Conservation (phyloP, 441 rosid species). For the Populus hybrid region DNA sequence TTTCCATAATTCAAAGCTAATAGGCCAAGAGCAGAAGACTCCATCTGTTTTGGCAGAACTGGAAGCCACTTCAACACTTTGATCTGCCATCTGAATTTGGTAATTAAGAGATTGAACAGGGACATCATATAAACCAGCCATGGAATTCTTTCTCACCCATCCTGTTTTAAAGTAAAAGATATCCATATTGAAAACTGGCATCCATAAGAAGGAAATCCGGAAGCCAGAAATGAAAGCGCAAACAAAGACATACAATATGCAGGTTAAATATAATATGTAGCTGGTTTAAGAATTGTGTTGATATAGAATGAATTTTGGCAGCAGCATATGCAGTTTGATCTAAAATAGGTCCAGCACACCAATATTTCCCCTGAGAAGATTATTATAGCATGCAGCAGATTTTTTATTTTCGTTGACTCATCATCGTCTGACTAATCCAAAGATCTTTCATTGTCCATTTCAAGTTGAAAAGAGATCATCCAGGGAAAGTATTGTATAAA, state of each 20-base stretch:
- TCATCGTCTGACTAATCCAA: not conserved
- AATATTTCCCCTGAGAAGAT: not conserved
- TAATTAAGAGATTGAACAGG: slow-evolving; percentile 45
- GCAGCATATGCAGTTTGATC: not conserved
- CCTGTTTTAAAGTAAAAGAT: slow-evolving; percentile 38
- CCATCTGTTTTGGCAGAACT: slow-evolving; percentile 25
- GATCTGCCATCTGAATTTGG: slow-evolving; percentile 33
- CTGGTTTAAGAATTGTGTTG: not conserved
- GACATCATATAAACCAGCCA: slow-evolving; percentile 38
- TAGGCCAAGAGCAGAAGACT: slow-evolving; percentile 66
- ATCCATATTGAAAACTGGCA: slow-evolving; percentile 9
- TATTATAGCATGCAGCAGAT: not conserved
- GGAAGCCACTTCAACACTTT: slow-evolving; percentile 33
- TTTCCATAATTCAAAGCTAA: slow-evolving; percentile 82
- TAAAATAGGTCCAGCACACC: not conserved
- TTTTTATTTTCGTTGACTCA: not conserved
- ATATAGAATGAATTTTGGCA: not conserved
- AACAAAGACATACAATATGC: not conserved
- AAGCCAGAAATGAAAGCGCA: slow-evolving; percentile 1
- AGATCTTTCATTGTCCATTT: not conserved
- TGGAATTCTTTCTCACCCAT: slow-evolving; percentile 29
- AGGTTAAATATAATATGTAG: slow-evolving; percentile 10
- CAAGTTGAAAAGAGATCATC: not conserved
- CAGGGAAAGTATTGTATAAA: not conserved
- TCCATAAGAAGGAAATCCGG: slow-evolving; percentile 5